Percentiles rank a stretch among this genome's conserved stretches.
Conservation (phyloP, 257 asterid genomes). For the Solanum dulcamara region DNA sequence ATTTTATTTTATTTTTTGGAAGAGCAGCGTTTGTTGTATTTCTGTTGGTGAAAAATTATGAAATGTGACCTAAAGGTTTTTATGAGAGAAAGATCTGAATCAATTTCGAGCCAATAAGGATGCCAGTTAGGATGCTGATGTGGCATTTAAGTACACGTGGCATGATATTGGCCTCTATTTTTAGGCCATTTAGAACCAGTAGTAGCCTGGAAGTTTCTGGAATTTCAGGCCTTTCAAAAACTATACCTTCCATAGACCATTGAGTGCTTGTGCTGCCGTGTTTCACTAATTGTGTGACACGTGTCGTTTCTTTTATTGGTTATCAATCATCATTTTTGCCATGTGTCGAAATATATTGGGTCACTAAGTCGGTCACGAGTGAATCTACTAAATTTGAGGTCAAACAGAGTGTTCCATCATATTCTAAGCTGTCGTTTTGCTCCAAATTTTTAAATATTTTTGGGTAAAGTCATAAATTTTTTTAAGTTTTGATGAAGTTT, state of each 20-base stretch:
- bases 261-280: background rate
- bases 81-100: conserved; percentile 17
- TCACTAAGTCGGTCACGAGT: too few species aligned
- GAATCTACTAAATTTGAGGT: too few species aligned
- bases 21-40: background rate
- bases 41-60: background rate
- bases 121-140: conserved; percentile 34
- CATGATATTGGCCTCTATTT: conserved; percentile 12
- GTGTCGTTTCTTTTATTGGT: background rate
- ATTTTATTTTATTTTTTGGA: background rate
- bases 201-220: conserved; percentile 42
- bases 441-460: too few species aligned
- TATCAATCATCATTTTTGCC: background rate
- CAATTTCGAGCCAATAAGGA: conserved; percentile 22
- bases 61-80: conserved; percentile 19
- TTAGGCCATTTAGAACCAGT: conserved; percentile 20
- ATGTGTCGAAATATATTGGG: background rate
- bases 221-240: conserved; percentile 15
- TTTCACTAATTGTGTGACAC: background rate
- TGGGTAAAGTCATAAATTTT: too few species aligned
- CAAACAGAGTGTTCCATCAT: too few species aligned
- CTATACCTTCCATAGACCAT: background rate
- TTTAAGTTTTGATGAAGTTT: too few species aligned
- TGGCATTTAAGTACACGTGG: conserved; percentile 32
- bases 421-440: too few species aligned